Base-by-base conservation (phyloP, 1,284 basidiomycete genomes). In the Leucoagaricus sp. region DNA sequence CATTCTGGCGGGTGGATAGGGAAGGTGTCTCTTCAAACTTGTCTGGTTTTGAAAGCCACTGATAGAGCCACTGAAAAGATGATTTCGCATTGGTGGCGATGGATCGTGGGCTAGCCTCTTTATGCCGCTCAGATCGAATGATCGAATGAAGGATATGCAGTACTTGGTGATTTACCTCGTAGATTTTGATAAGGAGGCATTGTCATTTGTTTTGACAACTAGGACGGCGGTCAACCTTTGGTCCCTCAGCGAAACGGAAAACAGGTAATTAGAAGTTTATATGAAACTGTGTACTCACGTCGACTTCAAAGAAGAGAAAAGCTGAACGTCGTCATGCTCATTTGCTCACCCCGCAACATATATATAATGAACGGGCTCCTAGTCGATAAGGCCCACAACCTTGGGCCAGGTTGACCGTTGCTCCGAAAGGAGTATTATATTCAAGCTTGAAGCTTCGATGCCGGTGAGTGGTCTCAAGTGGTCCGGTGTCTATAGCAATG, bases 181-280 rank as follows among this genome's bases (percentile, higher is more conserved):
- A 41, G 49, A 2, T 12, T 17, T 26, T 26, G 36, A 19, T 19
- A 17, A 15, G 49, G 49, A 25, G 49, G 33, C 49, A 50, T 50
- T 36, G 9, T 28, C 34, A 3, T 29, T n/a, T 17, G 8, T 13
- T 12, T 26, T n/a, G n/a, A 50, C 10, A 31, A 49, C 28, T 48
- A 31, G 49, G 52, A 48, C 53, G 56, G 60, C 61, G 61, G 41
- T 63, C 61, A 59, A 61, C 59, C 61, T 63, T 41, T 33, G 12
- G 6, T n/a, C 6, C 17, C 26, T 45, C 33, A 9, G 17, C 6
- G 52, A 38, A 19, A 42, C 10, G 28, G 15, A 34, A 17, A 34
- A 29, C 51, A 25, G 28, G 8, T 5, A 21, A 33, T n/a, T 36
- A 10, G 31, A 19, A 17, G 15, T 5, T 17, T 17, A 8, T 3